phyloP scores from a whole-genome alignment of 2,329 filamentous ascomycete species.

The Bipolaris oryzae region DNA sequence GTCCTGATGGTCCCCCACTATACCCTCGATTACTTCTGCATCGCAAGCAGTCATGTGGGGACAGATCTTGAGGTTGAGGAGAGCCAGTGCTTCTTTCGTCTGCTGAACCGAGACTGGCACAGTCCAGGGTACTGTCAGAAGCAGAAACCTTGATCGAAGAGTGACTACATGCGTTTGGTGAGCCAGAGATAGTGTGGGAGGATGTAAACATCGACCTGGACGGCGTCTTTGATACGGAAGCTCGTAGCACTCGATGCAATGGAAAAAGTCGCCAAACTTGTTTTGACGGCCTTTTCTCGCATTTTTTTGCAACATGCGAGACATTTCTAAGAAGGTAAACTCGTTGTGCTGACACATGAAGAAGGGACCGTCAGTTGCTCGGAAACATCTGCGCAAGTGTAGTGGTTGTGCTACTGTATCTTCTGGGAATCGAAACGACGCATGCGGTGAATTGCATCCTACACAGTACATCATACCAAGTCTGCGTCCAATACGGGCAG shows the following conservation, averaged over 20 bases:
- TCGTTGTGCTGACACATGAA: not conserved
- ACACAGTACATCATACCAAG: slow-evolving; percentile 1
- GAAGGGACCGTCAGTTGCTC: not conserved
- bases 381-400: slow-evolving; percentile 2
- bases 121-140: not conserved
- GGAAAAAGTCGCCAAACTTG: not conserved
- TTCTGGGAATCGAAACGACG: not conserved
- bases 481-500: not conserved
- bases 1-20: not conserved
- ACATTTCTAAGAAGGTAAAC: not conserved
- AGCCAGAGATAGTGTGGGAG: not conserved
- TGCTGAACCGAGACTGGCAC: not conserved
- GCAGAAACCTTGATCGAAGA: not conserved
- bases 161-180: not conserved
- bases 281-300: not conserved
- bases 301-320: not conserved
- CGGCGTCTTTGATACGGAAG: not conserved
- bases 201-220: not conserved
- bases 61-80: not conserved
- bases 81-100: not conserved
- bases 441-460: not conserved
- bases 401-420: not conserved
- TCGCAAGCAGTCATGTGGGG: not conserved
- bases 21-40: not conserved
- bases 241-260: not conserved